phyloP scores from a whole-genome alignment of 306 rosid genomes.

The Malus sylvestris region DNA sequence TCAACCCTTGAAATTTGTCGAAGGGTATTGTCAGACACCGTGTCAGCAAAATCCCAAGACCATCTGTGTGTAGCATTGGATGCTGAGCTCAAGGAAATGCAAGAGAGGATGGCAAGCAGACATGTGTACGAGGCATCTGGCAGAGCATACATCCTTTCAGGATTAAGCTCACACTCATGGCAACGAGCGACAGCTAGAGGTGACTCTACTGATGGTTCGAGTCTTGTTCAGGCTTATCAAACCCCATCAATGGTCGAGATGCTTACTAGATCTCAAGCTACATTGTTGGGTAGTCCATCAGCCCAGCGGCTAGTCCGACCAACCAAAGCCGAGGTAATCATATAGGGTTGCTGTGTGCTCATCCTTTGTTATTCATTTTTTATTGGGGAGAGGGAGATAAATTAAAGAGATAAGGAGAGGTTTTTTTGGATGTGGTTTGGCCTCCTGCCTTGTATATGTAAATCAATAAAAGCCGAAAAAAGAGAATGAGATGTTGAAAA shows the following conservation, averaged over 20 bases:
- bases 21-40: constrained; percentile 43
- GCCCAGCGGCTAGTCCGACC: constrained; percentile 85
- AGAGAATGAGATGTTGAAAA: constrained; percentile 30
- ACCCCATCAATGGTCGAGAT: constrained; percentile 95
- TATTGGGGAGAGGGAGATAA: constrained; percentile 32
- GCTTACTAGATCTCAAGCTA: constrained; percentile 94
- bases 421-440: constrained; percentile 53
- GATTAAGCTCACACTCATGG: constrained; percentile 98
- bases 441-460: constrained; percentile 54
- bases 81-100: constrained; percentile 97
- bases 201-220: constrained; percentile 80
- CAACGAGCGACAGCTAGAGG: constrained; percentile 98
- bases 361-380: constrained; percentile 22
- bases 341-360: constrained; percentile 25
- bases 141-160: constrained; percentile 93
- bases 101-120: constrained; percentile 89
- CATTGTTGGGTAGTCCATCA: constrained; percentile 68
- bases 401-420: constrained; percentile 33
- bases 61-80: constrained; percentile 79
- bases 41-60: constrained; percentile 64
- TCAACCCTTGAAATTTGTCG: constrained; percentile 76
- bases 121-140: constrained; percentile 96
- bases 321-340: constrained; percentile 78
- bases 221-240: constrained; percentile 83
- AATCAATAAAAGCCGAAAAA: constrained; percentile 49